Conservation (phyloP, 495 filamentous ascomycete genomes). For the Podospora australis region DNA sequence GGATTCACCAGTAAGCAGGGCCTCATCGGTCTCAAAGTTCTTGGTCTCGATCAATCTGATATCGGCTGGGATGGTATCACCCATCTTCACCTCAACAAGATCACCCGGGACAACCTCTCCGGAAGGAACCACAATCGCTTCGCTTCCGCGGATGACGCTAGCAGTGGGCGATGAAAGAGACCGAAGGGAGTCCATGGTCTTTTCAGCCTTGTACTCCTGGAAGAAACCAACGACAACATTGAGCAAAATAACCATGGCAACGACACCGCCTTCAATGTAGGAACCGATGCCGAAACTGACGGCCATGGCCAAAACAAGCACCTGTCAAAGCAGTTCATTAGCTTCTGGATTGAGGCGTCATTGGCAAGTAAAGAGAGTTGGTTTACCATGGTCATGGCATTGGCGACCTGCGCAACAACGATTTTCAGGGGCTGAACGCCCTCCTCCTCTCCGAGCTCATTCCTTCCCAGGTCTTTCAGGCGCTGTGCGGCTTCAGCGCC, state of each 20-base stretch:
- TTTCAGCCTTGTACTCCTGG: conserved; percentile 83
- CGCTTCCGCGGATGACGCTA: conserved; percentile 63
- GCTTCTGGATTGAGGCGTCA: not conserved
- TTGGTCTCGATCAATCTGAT: conserved; percentile 63
- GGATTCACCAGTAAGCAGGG: conserved; percentile 62
- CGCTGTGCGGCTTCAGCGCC: conserved; percentile 34
- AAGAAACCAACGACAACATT: conserved; percentile 73
- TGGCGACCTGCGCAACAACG: conserved; percentile 48
- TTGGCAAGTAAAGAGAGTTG: not conserved
- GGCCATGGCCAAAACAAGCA: conserved; percentile 78
- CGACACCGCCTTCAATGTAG: conserved; percentile 79
- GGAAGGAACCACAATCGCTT: conserved; percentile 65
- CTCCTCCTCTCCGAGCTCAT: conserved; percentile 44
- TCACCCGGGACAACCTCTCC: conserved; percentile 81
- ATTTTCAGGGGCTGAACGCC: conserved; percentile 47
- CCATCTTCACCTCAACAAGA: conserved; percentile 65
- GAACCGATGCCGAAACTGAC: conserved; percentile 74
- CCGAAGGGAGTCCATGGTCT: conserved; percentile 76
- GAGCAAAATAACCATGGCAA: conserved; percentile 71
- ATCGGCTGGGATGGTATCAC: conserved; percentile 74
- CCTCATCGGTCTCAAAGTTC: conserved; percentile 52
- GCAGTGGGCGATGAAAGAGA: conserved; percentile 75
- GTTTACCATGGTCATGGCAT: conserved; percentile 46
- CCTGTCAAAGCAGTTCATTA: conserved; percentile 28
- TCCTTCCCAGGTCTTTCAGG: conserved; percentile 39